Conservation (phyloP, 2,329 filamentous ascomycete genomes). For the Scedosporium apiospermum region DNA sequence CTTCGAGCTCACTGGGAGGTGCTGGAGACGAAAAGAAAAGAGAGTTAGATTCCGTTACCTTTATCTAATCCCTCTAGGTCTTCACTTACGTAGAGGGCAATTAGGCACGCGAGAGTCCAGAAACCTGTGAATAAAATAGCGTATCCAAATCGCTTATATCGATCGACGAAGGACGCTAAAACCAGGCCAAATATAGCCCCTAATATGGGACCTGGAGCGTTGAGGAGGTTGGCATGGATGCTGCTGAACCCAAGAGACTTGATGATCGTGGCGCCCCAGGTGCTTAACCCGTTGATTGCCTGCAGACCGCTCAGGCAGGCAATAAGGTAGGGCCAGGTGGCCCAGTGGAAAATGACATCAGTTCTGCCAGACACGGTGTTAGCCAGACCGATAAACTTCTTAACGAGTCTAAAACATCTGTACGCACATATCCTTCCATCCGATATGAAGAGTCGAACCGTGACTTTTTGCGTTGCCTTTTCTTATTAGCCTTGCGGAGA, state of each 20-base stretch:
- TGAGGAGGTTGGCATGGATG: constrained; percentile 13
- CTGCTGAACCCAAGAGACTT: constrained; percentile 11
- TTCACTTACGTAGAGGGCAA: background rate
- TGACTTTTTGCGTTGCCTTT: background rate
- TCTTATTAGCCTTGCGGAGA: background rate
- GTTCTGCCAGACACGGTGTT: background rate
- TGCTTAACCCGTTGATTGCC: background rate
- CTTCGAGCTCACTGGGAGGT: background rate
- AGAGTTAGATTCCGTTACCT: background rate
- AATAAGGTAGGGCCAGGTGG: background rate
- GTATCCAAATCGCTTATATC: constrained; percentile 1
- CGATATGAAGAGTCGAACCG: background rate
- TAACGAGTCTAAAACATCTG: background rate
- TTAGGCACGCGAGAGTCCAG: background rate
- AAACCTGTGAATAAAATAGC: background rate
- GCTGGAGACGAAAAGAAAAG: background rate
- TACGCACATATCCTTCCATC: background rate
- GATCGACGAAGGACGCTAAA: background rate
- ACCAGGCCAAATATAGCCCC: background rate
- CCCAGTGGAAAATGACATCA: background rate
- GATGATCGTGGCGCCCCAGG: constrained; percentile 11
- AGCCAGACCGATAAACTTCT: background rate
- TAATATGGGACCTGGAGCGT: constrained; percentile 3
- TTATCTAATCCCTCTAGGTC: background rate
- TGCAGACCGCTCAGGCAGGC: background rate